These are phyloP conservation scores for Sugiyamaella smithiae DNA, from an alignment of 805 yeast species.

Conservation along the genomic window DNA sequence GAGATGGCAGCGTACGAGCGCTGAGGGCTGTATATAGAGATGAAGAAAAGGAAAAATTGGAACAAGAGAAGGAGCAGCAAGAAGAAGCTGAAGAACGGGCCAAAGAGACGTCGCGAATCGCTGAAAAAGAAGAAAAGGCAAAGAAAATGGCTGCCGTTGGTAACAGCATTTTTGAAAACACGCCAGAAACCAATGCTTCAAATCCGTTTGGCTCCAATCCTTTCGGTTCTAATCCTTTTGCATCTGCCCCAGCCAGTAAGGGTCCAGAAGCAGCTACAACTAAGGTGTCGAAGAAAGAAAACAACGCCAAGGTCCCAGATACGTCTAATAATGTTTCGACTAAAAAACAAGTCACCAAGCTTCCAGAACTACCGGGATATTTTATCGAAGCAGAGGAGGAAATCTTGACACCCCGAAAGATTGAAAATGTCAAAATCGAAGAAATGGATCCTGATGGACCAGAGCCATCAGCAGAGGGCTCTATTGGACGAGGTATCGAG, in stretches of 20 bases:
- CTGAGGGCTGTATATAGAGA: constrained; percentile 73
- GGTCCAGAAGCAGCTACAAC: not conserved
- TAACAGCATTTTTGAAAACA: constrained; percentile 15
- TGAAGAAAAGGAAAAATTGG: constrained; percentile 43
- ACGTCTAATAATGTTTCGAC: not conserved
- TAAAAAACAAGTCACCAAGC: not conserved
- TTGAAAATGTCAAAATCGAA: constrained; percentile 42
- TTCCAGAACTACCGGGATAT: constrained; percentile 47
- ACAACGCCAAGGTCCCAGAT: not conserved
- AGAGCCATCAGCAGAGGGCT: constrained; percentile 13
- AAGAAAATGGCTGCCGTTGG: constrained; percentile 17
- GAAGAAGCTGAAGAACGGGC: constrained; percentile 13
- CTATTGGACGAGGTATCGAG: constrained; percentile 15
- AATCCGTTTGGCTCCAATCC: constrained; percentile 24
- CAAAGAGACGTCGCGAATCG: constrained; percentile 2
- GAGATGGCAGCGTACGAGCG: constrained; percentile 68
- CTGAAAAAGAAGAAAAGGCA: constrained; percentile 9
- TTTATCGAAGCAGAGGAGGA: constrained; percentile 74
- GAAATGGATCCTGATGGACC: constrained; percentile 18
- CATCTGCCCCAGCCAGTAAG: constrained; percentile 25
- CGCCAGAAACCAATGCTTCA: constrained; percentile 3
- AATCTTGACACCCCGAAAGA: constrained; percentile 46
- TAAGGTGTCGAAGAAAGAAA: not conserved
- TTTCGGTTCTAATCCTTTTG: constrained; percentile 14
- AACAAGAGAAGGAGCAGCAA: constrained; percentile 35